phyloP scores from a whole-genome alignment of 129 eudicot species.

The Apium graveolens region DNA sequence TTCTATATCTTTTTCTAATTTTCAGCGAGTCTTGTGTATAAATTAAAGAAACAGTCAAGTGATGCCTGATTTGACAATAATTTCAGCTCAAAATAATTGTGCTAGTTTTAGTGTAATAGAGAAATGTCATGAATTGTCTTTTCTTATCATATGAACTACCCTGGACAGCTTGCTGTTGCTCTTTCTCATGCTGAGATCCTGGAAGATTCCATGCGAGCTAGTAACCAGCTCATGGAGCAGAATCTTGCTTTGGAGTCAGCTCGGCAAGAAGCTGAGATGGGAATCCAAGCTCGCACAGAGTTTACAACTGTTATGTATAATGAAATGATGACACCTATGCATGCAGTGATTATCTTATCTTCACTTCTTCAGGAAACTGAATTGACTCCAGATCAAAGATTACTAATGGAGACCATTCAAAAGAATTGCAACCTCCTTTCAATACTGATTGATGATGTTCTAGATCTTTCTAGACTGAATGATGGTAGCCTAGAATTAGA shows the following conservation, averaged over 20 bases:
- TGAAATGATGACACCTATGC: conserved; percentile 63
- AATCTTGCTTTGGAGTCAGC: conserved; percentile 46
- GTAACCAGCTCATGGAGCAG: conserved; percentile 50
- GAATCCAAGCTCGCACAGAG: conserved; percentile 44
- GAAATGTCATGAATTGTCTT: background rate
- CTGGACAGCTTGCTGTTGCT: conserved; percentile 54
- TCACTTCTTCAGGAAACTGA: conserved; percentile 48
- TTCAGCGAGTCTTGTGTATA: background rate
- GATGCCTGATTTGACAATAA: background rate
- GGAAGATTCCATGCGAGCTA: conserved; percentile 52
- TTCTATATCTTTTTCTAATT: too few species aligned
- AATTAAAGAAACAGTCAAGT: background rate
- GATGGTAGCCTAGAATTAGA: conserved; percentile 52
- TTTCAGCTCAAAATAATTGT: background rate
- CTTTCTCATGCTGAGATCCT: conserved; percentile 59
- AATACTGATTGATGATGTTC: conserved; percentile 45
- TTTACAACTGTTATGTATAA: conserved; percentile 44
- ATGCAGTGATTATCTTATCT: conserved; percentile 42
- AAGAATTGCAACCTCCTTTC: conserved; percentile 52
- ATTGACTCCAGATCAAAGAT: conserved; percentile 49
- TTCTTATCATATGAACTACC: background rate
- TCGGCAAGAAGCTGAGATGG: conserved; percentile 52
- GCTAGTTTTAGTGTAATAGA: background rate
- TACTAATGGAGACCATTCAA: conserved; percentile 43
- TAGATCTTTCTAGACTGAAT: conserved; percentile 49